These are phyloP conservation scores for Penicillium sp. DNA, from an alignment of 2,329 filamentous ascomycete species.

Conservation along the genomic window DNA sequence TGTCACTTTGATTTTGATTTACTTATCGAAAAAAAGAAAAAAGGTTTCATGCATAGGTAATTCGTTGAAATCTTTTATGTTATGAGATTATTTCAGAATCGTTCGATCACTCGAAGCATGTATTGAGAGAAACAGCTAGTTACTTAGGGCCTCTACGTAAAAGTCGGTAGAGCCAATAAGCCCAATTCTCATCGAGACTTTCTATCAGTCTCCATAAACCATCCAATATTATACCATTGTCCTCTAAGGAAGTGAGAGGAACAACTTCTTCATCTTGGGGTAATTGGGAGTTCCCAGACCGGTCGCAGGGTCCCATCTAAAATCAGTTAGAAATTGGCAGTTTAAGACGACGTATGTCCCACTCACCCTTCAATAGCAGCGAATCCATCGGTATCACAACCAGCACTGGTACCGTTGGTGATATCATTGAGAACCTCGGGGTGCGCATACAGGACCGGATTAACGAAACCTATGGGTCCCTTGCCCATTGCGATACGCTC, in stretches of 20 bases:
- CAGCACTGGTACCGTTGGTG: slow-evolving; percentile 36
- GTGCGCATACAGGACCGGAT: slow-evolving; percentile 46
- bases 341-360: neutral
- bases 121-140: neutral
- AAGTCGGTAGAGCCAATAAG: neutral
- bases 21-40: too few species aligned
- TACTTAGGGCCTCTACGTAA: neutral
- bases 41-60: too few species aligned
- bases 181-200: neutral
- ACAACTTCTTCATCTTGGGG: slow-evolving; percentile 31
- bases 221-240: neutral
- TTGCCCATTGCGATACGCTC: slow-evolving; percentile 50
- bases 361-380: slow-evolving; percentile 26
- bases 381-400: slow-evolving; percentile 31
- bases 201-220: neutral
- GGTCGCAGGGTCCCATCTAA: slow-evolving; percentile 33
- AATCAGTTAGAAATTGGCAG: neutral
- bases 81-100: too few species aligned
- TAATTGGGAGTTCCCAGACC: slow-evolving; percentile 36
- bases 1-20: too few species aligned
- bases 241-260: slow-evolving; percentile 23
- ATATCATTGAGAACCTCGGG: slow-evolving; percentile 44
- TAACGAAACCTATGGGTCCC: slow-evolving; percentile 53
- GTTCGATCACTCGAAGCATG: too few species aligned
- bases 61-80: too few species aligned